Conservation (phyloP, 129 eudicot species). For the Lactuca sativa region DNA sequence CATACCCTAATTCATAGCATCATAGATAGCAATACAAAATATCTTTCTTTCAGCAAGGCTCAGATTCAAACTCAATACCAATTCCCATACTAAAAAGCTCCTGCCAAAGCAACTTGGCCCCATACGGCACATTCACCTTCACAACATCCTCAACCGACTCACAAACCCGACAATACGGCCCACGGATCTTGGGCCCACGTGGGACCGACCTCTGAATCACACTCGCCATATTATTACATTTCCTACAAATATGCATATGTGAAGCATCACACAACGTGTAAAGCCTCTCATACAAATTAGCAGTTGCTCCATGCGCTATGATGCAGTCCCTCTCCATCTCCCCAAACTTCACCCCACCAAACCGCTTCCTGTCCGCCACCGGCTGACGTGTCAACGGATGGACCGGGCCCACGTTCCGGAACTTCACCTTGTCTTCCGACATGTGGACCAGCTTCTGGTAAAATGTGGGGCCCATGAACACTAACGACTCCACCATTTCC, state of each 20-base stretch:
- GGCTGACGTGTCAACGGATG: conserved; percentile 95
- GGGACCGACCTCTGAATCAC: conserved; percentile 66
- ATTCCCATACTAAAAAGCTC: conserved; percentile 98
- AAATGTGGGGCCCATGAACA: conserved; percentile 91
- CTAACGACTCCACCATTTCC: conserved; percentile 65
- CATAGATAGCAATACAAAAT: neutral
- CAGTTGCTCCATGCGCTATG: conserved; percentile 86
- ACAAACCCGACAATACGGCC: conserved; percentile 84
- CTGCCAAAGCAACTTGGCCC: conserved; percentile 81
- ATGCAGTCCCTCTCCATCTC: conserved; percentile 93
- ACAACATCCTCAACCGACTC: conserved; percentile 80
- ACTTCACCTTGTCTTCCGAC: conserved; percentile 96
- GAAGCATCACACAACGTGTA: conserved; percentile 84
- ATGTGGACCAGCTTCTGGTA: conserved; percentile 85
- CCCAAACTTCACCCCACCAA: conserved; percentile 87
- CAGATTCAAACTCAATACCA: conserved; percentile 63
- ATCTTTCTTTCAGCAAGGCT: conserved; percentile 42
- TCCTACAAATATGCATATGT: conserved; percentile 79
- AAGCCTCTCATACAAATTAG: conserved; percentile 76
- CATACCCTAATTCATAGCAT: neutral
- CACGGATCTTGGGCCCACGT: conserved; percentile 83
- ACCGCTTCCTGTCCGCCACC: conserved; percentile 88
- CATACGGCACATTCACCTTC: conserved; percentile 79
- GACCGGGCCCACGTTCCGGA: conserved; percentile 78
- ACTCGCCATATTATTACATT: conserved; percentile 69